A percentile compares a stretch with the other conserved stretches of the same genome.
phyloP scores from a whole-genome alignment of 1,139 yeast genomes.

The Debaryomycetaceae sp. region DNA sequence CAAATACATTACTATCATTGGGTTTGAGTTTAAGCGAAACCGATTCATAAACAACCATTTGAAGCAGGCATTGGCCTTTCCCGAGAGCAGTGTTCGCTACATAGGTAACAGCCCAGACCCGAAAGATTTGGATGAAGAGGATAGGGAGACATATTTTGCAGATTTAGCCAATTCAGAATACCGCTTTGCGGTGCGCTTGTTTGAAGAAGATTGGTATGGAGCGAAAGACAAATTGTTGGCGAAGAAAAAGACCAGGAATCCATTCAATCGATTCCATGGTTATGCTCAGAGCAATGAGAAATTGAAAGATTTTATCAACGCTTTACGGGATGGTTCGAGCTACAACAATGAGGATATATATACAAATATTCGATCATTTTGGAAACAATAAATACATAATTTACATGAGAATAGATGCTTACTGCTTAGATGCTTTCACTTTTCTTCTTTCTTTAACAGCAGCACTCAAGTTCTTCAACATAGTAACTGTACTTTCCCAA shows the following conservation, averaged over 20 bases:
- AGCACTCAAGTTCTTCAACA: conserved; percentile 72
- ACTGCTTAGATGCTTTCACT: conserved; percentile 11
- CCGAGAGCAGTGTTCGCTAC: conserved; percentile 37
- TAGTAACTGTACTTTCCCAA: conserved; percentile 83
- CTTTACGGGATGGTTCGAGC: conserved; percentile 3
- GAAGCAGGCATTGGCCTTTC: conserved; percentile 38
- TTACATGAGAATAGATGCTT: conserved; percentile 3
- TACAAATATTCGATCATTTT: not conserved
- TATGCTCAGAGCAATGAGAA: conserved; percentile 32
- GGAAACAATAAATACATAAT: conserved; percentile 3
- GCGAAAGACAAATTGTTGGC: conserved; percentile 33
- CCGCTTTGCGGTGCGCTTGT: conserved; percentile 53
- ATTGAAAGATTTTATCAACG: conserved; percentile 19
- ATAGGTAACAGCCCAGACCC: conserved; percentile 66
- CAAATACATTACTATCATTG: conserved; percentile 51
- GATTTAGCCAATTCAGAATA: conserved; percentile 48
- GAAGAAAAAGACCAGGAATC: conserved; percentile 57
- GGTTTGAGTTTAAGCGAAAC: conserved; percentile 67
- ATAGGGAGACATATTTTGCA: conserved; percentile 29
- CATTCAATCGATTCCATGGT: conserved; percentile 48
- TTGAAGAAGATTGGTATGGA: conserved; percentile 63
- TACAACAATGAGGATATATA: not conserved
- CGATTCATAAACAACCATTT: conserved; percentile 62
- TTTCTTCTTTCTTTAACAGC: conserved; percentile 81
- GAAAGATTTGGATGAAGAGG: conserved; percentile 16